These are phyloP conservation scores for Pseudonitzschia multistriata DNA, from an alignment of 108 stramenopile genomes.

Conservation along the genomic window DNA sequence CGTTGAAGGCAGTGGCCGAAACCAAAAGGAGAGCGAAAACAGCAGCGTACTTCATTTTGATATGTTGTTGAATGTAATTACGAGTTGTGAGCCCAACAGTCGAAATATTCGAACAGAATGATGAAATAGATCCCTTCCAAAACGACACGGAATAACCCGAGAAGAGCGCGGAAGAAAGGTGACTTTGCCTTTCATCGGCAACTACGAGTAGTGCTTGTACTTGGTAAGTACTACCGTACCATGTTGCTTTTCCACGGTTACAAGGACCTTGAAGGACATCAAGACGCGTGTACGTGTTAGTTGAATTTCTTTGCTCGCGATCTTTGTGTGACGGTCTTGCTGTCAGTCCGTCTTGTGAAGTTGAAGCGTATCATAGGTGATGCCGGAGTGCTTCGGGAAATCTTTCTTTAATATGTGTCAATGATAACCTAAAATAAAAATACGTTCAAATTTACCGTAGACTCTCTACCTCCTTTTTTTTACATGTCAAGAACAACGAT, in stretches of 20 bases:
- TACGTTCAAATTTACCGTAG: neutral
- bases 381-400: conserved; percentile 1
- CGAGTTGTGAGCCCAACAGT: neutral
- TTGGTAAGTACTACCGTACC: neutral
- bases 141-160: neutral
- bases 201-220: no score
- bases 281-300: conserved; percentile 9
- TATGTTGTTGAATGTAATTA: neutral
- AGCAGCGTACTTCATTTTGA: conserved; percentile 35
- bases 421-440: neutral
- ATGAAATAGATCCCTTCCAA: neutral
- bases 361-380: conserved; percentile 16
- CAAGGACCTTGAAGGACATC: neutral
- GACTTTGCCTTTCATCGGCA: no score
- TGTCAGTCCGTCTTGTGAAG: conserved; percentile 5
- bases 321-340: conserved; percentile 9
- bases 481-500: neutral
- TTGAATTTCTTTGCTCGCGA: conserved; percentile 16
- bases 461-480: neutral
- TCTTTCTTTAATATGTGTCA: neutral
- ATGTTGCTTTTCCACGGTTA: neutral
- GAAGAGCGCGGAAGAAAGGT: neutral
- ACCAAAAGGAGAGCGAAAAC: conserved; percentile 42
- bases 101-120: neutral
- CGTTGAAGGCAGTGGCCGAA: conserved; percentile 38